Base-by-base conservation (phyloP, 2,329 filamentous ascomycete species). In the Scleromitrula shiraiana region DNA sequence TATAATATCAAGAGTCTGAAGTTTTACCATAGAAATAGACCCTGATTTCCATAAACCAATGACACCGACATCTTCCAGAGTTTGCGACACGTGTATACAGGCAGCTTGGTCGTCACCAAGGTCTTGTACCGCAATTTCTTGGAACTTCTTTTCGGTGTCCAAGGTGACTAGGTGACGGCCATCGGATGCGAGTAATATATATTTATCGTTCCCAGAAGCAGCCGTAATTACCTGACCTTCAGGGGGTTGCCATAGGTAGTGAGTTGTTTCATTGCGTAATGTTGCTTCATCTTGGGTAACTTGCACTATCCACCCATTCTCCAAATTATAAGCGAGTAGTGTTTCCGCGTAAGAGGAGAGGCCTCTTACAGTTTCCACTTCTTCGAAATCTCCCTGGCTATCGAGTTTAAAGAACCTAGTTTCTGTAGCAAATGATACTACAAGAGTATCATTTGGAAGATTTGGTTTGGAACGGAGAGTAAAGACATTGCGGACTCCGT, bases 11-110 rank as follows among this genome's bases (percentile, higher is more conserved):
- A 97, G 70, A 2, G 78, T 80, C 15, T 75, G 66, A 19, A 95
- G 64, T 50, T 83, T 75, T 37, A 95, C 71, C 27, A 97, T 72
- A 0, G 85, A 84, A 22, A 97, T 76, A 9, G 78, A 79, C 5
- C 88, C 86, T n/a, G 83, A 82, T 53, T 85, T 81, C 80, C 91
- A 97, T 67, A 94, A 93, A 1, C 89, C 90, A 14, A 93, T 75
- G 23, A 95, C 82, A 48, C 85, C 91, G 26, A 88, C 70, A 41
- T 78, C 72, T 4, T 74, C 70, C 12, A 83, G 69, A 29, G 77
- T 71, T 3, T 77, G 71, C 0, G 89, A 81, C 2, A 93, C 75
- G 39, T 91, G 82, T 8, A 97, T 73, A 59, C 90, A 95, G 2
- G 93, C 87, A 27, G 97, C 78, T 64, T 97, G 88, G 54, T 88